Evolutionary conservation across 768 basidiomycete species (phyloP), one percentile per base, ranked within the genome.

Genomic region (Amanita pseudoporphyria): DNA sequence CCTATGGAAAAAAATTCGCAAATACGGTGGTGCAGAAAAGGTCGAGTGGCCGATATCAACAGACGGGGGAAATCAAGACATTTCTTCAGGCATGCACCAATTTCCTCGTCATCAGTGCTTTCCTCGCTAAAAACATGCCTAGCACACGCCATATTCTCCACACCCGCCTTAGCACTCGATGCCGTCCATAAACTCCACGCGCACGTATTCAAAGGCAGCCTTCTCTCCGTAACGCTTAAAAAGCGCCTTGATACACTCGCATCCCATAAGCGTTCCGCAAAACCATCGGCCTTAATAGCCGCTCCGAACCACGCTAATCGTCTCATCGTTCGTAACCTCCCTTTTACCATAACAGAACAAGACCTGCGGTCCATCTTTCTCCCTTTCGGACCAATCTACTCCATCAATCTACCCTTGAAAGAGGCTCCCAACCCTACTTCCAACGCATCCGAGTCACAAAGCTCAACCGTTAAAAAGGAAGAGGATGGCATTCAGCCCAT

Each of bases 311-410:
- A 82, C 52, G 79, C 81, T 0, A 87, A 80, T 56, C 77, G 93
- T 18, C 76, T 98, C 47, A 95, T 98, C 59, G 77, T 98, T 21
- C 81, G 94, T 52, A 98, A 98, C 63, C 70, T 96, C 36, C 85
- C 90, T 0, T 96, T 80, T 57, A 72, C 89, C 68, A 77, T 86
- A 28, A 84, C 84, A 0, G 85, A 88, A 54, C 80, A 87, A 58
- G 93, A 96, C 60, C 68, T 98, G 4, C 81, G 88, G 45, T 81
- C 86, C 0, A 65, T 86, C 2, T 98, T 98, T 71, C 75, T 94
- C 2, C 87, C 88, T 0, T 81, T 84, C 53, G 94, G 94, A 0
- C 84, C 92, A 0, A 82, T 98, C 16, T 72, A 92, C 62, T 87
- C 87, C 1, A 79, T 98, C 54, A 78, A 84, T 52, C 82, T 95